These are phyloP conservation scores for Pholiota microspora DNA, from an alignment of 768 basidiomycete genomes.

Conservation along the genomic window DNA sequence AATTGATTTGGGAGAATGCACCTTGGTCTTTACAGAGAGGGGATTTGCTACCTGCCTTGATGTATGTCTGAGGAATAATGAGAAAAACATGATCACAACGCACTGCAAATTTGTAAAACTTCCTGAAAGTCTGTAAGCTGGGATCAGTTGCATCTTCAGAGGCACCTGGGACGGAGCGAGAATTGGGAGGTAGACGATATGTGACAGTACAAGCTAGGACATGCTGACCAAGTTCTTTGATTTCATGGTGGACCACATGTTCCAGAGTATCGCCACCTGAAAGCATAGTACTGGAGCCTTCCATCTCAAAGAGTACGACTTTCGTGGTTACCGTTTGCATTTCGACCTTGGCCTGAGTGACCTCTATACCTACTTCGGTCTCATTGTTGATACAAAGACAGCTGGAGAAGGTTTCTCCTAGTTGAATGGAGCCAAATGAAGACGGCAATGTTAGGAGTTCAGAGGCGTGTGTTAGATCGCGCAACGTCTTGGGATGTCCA, in stretches of 20 bases:
- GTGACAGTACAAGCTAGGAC: constrained; percentile 83
- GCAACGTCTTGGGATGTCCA: constrained; percentile 79
- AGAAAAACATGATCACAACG: constrained; percentile 25
- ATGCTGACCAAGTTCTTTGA: constrained; percentile 92
- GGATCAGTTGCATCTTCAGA: constrained; percentile 52
- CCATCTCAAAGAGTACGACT: constrained; percentile 58
- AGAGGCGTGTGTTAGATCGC: constrained; percentile 76
- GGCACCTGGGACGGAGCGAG: constrained; percentile 47
- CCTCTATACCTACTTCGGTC: constrained; percentile 57
- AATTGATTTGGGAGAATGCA: constrained; percentile 74
- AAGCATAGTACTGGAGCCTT: constrained; percentile 49
- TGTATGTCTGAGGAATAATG: not conserved
- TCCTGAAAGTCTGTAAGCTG: constrained; percentile 68
- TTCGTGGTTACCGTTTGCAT: constrained; percentile 82
- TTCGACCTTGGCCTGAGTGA: constrained; percentile 69
- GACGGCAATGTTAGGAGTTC: constrained; percentile 80
- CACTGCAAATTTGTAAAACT: constrained; percentile 91
- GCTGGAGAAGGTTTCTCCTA: constrained; percentile 87
- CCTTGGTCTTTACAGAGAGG: constrained; percentile 92
- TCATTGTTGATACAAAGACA: constrained; percentile 85
- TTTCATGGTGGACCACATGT: constrained; percentile 76
- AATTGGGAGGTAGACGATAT: constrained; percentile 69
- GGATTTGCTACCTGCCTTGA: constrained; percentile 81
- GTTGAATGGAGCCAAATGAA: constrained; percentile 82
- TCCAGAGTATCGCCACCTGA: constrained; percentile 60